Percentiles rank a stretch among this genome's conserved stretches.
Conservation (phyloP, 2,329 filamentous ascomycete species). For the Tolypocladium cylindrosporum region DNA sequence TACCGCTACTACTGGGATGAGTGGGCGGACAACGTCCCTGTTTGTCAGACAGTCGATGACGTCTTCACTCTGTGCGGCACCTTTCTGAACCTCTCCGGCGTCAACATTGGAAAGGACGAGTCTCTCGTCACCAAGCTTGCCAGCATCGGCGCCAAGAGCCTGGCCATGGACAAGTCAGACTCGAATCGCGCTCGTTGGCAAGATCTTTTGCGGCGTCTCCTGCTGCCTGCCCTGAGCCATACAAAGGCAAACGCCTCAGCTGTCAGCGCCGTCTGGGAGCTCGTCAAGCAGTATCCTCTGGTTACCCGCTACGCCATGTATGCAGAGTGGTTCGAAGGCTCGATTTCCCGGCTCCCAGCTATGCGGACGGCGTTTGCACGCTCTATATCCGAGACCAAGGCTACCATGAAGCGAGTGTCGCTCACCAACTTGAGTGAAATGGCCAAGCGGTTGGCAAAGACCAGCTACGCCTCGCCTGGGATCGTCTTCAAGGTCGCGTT, state of each 20-base stretch:
- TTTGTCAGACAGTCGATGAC: constrained; percentile 86
- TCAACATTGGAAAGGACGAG: constrained; percentile 80
- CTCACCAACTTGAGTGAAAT: constrained; percentile 79
- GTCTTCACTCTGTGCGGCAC: constrained; percentile 79
- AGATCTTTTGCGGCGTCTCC: constrained; percentile 68
- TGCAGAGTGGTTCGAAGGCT: constrained; percentile 81
- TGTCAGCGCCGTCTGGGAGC: constrained; percentile 76
- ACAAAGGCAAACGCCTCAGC: constrained; percentile 75
- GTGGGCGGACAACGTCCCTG: constrained; percentile 85
- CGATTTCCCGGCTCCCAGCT: constrained; percentile 64
- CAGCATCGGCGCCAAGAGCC: constrained; percentile 71
- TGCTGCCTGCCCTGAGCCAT: constrained; percentile 83
- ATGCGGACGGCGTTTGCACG: constrained; percentile 71
- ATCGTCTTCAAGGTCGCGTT: constrained; percentile 85
- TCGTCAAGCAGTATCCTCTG: constrained; percentile 70
- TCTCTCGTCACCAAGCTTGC: constrained; percentile 70
- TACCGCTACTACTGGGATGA: constrained; percentile 98
- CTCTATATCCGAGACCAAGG: constrained; percentile 68
- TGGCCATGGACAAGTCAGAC: constrained; percentile 59
- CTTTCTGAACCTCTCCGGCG: constrained; percentile 74
- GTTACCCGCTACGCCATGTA: constrained; percentile 79
- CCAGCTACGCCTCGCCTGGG: constrained; percentile 83
- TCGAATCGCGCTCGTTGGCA: constrained; percentile 72
- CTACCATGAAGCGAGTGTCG: constrained; percentile 81
- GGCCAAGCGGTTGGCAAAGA: constrained; percentile 81